Evolutionary conservation across 148 eudicot species (phyloP), one percentile per base, ranked within the genome.

Genomic region (Vaccinium vitisidaea): DNA sequence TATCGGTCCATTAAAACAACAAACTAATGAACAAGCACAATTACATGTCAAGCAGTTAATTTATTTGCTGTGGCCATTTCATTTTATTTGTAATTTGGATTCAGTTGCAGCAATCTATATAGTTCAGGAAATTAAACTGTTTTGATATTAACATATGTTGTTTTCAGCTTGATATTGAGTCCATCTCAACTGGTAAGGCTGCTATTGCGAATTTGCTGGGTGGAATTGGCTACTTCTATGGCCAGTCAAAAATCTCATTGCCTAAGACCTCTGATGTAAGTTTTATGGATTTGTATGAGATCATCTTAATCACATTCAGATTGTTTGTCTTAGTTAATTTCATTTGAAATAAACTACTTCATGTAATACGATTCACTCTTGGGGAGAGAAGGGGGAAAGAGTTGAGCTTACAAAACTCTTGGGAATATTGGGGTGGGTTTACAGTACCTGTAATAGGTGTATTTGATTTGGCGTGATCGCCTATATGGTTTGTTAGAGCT

Each of bases 171-270:
- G 92, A 90, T 83, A 73, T 93, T 46, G 93, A 91, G 77, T 87
- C 96, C 19, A 46, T 85, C 54, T 83, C 89, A 69, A 93, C 92
- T 83, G 94, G 96, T 84, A 92, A 95, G 89, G 96, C 96, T 83
- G 94, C 98, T 81, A 75, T 97, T 86, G 94, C 92, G 54, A 97
- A 93, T 90, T 80, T 95, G 94, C 84, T 97, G 77, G 99, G 99
- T 81, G 98, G 99, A 53, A 95, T 97, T 87, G 99, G 99, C 79
- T 97, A 97, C 91, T 97, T 92, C 80, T 97, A 94, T 88, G 99
- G 99, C 81, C 98, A 94, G 86, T 97, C 99, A 86, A 97, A 90
- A 89, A 97, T 97, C 81, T 92, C 96, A 36, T 85, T 92, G 82
- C 94, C 95, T 56, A 84, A 69, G 27, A 79, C 87, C 85, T 87